Percentiles rank a stretch among this genome's conserved stretches.
Evolutionary conservation across 306 rosid genomes (phyloP).

Genomic region (Cucumis hystrix): DNA sequence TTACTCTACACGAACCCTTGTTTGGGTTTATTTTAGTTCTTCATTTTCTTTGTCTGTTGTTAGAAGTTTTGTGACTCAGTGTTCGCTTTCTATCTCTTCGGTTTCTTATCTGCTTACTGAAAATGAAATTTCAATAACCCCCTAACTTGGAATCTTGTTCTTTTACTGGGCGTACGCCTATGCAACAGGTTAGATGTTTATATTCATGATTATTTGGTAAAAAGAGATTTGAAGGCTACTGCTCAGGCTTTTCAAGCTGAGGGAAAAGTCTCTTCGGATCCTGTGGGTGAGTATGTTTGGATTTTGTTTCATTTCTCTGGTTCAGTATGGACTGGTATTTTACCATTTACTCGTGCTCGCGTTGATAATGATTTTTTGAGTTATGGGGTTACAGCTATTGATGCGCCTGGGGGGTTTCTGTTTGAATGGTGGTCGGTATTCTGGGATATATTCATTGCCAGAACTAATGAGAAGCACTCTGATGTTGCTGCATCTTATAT

Average conservation of each 20-base stretch:
- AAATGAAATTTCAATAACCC: not conserved
- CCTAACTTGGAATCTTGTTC: not conserved
- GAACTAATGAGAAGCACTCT: constrained; percentile 98
- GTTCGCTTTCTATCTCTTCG: not conserved
- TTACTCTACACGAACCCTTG: not conserved
- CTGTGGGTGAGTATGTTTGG: constrained; percentile 65
- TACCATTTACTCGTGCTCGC: not conserved
- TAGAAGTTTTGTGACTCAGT: not conserved
- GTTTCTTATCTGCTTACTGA: not conserved
- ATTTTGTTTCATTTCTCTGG: not conserved
- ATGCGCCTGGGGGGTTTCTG: constrained; percentile 97
- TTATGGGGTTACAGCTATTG: constrained; percentile 65
- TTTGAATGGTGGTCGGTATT: constrained; percentile 99
- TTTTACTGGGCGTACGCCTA: not conserved
- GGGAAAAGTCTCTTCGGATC: constrained; percentile 98
- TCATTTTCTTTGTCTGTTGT: not conserved
- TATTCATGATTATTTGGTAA: constrained; percentile 88
- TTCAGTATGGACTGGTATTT: not conserved
- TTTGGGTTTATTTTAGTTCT: not conserved
- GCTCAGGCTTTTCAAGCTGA: constrained; percentile 98
- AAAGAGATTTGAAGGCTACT: constrained; percentile 93
- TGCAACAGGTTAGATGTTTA: constrained; percentile 89
- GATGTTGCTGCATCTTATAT: constrained; percentile 98
- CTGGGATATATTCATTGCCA: constrained; percentile 98
- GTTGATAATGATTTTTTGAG: constrained; percentile 8